Evolutionary conservation across 257 asterid genomes (phyloP), one percentile per base, ranked within the genome.

Genomic region (Rauvolfia tetraphylla): DNA sequence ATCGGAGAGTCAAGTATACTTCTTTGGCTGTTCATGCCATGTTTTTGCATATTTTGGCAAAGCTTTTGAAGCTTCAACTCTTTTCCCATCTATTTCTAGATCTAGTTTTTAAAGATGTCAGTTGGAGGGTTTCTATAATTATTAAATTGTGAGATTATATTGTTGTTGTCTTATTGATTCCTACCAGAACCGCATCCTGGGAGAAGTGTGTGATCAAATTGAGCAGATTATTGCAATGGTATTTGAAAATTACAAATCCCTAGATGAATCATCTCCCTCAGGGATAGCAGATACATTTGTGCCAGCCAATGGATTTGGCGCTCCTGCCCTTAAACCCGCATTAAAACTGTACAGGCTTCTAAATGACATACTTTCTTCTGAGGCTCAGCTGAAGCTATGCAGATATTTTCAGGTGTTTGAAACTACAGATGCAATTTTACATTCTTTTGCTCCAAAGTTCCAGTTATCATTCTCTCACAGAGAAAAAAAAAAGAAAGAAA

Each of bases 231-330:
- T 90, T 62, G 89, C 90, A 27, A 72, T 90, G 68, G 96, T 77
- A n/a, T 90, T 95, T 44, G 97, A 91, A 86, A 95, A 92, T 74
- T 92, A 92, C 80, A 95, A 95, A 81, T 91, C 99, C 62, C 89
- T 95, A 12, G 97, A 92, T 58, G 99, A 95, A 81, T 84, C 90
- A 10, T 82, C 86, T 10, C 87, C 92, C 33, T 85, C 94, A 0
- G 99, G 99, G 70, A 81, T 92, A 23, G 77, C 71, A 20, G 96
- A 91, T 53, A 84, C 84, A 77, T 95, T 92, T 76, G 86, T 83
- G 83, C 88, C 96, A 33, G 90, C 97, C 66, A 79, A 87, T 20
- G 93, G 99, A 58, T 76, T 75, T 56, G 90, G 92, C 15, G 97
- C 98, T 27, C 96, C 98, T n/a, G 97, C 96, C 48, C 91, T 95